Conservation (phyloP, 2,329 filamentous ascomycete genomes). For the Hypoxylon sp. region DNA sequence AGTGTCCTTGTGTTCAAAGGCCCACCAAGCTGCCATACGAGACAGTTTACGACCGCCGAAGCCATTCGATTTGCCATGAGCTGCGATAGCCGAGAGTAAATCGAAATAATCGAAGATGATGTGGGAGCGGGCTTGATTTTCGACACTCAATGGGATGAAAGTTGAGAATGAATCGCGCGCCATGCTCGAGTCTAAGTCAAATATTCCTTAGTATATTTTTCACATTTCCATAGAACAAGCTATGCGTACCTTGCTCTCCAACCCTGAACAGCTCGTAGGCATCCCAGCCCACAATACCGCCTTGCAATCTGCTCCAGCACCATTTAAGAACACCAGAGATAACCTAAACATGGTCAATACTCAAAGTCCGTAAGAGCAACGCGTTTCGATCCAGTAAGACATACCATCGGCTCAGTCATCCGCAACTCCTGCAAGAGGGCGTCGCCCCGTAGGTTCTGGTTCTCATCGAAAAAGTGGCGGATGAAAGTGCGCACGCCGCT, state of each 20-base stretch:
- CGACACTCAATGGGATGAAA: slow-evolving; percentile 94
- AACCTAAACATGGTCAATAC: slow-evolving; percentile 69
- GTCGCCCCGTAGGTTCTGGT: slow-evolving; percentile 76
- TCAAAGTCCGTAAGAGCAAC: background rate
- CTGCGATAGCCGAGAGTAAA: slow-evolving; percentile 88
- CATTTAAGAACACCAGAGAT: slow-evolving; percentile 96
- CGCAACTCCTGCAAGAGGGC: slow-evolving; percentile 86
- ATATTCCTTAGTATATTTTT: slow-evolving; percentile 28
- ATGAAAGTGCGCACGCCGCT: slow-evolving; percentile 93
- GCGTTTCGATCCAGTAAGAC: slow-evolving; percentile 50
- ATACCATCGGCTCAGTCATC: slow-evolving; percentile 93
- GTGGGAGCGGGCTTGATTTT: slow-evolving; percentile 84
- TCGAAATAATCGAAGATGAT: slow-evolving; percentile 99
- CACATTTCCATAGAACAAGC: slow-evolving; percentile 11
- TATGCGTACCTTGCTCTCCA: slow-evolving; percentile 85
- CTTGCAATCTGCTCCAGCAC: slow-evolving; percentile 95
- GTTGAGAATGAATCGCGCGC: slow-evolving; percentile 95
- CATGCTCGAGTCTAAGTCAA: slow-evolving; percentile 83
- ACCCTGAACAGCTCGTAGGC: slow-evolving; percentile 96
- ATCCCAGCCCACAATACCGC: slow-evolving; percentile 96
- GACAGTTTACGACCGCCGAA: slow-evolving; percentile 94
- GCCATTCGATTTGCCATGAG: slow-evolving; percentile 93
- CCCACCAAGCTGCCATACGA: slow-evolving; percentile 97
- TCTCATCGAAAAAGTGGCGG: slow-evolving; percentile 87
- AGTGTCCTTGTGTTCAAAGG: slow-evolving; percentile 90